Conservation (phyloP, 139 green algal species). For the Coelastrella sp. region DNA sequence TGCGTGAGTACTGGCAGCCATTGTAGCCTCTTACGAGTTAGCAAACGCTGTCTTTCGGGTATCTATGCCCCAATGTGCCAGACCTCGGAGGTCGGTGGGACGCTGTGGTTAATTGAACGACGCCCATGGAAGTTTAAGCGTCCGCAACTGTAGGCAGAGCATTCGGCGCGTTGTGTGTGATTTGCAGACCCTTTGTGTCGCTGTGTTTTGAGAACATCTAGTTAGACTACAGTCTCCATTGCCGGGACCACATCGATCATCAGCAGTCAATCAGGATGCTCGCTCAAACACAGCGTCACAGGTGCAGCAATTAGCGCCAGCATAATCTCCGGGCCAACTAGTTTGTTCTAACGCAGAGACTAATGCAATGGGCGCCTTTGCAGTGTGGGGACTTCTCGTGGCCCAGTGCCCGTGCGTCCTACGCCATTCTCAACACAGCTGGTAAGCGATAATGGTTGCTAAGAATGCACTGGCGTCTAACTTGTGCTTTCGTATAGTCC, state of each 20-base stretch:
- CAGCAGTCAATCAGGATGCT: slow-evolving; percentile 28
- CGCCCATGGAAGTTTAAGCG: not conserved
- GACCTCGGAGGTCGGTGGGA: not conserved
- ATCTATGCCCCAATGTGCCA: not conserved
- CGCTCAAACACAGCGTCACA: not conserved
- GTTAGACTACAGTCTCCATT: not conserved
- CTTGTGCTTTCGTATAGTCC: not conserved
- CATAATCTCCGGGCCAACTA: not conserved
- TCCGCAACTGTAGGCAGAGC: not conserved
- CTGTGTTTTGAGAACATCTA: too few relatives aligned
- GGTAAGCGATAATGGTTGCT: not conserved
- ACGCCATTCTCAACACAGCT: not conserved
- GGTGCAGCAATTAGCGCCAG: not conserved
- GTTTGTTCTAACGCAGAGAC: too few relatives aligned
- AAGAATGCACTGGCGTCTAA: not conserved
- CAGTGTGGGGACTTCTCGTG: slow-evolving; percentile 17
- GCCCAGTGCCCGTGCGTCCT: slow-evolving; percentile 5
- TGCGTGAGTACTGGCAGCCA: not conserved
- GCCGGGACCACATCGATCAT: not conserved
- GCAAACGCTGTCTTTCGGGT: too few relatives aligned
- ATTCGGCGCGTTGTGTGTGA: not conserved
- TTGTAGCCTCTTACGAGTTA: not conserved
- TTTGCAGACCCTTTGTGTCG: too few relatives aligned
- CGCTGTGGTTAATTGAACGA: not conserved
- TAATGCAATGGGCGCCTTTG: not conserved